Percentiles rank a stretch among this genome's conserved stretches.
phyloP scores from a whole-genome alignment of 1,284 basidiomycete species.

The Porogramme epimiltina region DNA sequence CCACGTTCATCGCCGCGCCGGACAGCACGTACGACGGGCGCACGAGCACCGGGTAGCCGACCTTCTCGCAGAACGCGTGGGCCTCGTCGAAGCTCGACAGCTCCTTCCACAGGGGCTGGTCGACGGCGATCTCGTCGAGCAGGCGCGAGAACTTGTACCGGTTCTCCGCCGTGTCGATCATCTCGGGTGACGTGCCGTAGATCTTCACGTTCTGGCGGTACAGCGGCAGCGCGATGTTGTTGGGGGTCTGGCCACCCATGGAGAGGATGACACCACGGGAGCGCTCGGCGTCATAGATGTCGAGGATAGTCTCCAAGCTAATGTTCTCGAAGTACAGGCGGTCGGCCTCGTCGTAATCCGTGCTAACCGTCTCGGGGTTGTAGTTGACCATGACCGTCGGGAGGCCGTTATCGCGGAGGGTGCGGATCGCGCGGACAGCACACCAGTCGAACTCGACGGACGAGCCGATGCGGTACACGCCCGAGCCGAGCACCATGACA shows the following conservation, averaged over 20 bases:
- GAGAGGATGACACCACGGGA: constrained; percentile 93
- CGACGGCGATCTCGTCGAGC: constrained; percentile 95
- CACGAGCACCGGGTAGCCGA: constrained; percentile 95
- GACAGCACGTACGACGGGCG: constrained; percentile 98
- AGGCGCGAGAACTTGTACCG: constrained; percentile 99
- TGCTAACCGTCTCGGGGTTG: constrained; percentile 98
- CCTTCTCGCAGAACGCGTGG: constrained; percentile 84
- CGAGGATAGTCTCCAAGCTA: constrained; percentile 93
- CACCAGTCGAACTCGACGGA: constrained; percentile 99
- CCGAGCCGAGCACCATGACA: constrained; percentile 96
- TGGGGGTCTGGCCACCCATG: constrained; percentile 98
- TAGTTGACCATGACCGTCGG: constrained; percentile 99
- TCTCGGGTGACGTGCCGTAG: constrained; percentile 97
- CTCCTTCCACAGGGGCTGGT: constrained; percentile 98
- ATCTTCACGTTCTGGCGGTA: constrained; percentile 97
- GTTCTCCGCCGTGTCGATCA: constrained; percentile 99
- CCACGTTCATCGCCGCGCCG: constrained; percentile 99
- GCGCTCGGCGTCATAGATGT: constrained; percentile 93
- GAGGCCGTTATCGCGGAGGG: constrained; percentile 90
- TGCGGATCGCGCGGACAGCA: constrained; percentile 95
- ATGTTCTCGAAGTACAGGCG: constrained; percentile 99
- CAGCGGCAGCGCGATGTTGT: constrained; percentile 95
- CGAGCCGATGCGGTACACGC: constrained; percentile 98
- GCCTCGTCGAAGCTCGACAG: constrained; percentile 92
- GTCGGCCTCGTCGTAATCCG: constrained; percentile 99